Evolutionary conservation across 139 green algal species (phyloP), one percentile per base, ranked within the genome.

Genomic region (Chlamydomonas sphaeroides): DNA sequence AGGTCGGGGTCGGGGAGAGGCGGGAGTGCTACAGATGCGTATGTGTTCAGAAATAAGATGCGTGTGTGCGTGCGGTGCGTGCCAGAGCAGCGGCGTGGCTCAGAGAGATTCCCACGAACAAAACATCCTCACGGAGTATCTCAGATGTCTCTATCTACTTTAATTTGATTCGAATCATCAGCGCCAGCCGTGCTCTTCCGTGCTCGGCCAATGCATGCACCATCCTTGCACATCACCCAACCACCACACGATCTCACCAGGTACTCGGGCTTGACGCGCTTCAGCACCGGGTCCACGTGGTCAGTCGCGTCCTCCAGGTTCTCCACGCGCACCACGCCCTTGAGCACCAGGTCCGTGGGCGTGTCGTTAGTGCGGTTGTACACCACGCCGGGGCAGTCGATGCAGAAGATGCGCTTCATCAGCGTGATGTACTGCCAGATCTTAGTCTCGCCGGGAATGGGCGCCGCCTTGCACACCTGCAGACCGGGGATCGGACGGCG

Each of bases 371-470:
- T 94, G 74, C 90, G 89, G 85, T 97, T 93, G 91, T 99, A 98
- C 56, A 99, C 97, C 39, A 99, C 95, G 32, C 97, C 97, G 0
- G 97, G 97, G 89, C 96, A 99, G 91, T 99, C 97, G 74, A 99
- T 99, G 63, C 99, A 94, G 92, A 98, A 98, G 89, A 99, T 98
- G 78, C 94, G 93, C 94, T 98, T 98, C 90, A 98, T 99, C 25
- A 99, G 93, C 33, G 97, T 99, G 88, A 99, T 97, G 93, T 99
- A 99, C 91, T 99, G 97, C 97, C 97, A 99, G 76, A 99, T 94
- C 91, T 99, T 99, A 68, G 97, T 99, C 92, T 99, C 95, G 2
- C 97, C 97, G 3, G 97, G 97, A 10, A 99, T 91, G 1, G 97
- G 97, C 6, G 97, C 96, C 35, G 95, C 91, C 57, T 98, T 98